phyloP scores from a whole-genome alignment of 139 green algal species.

The Nannochloris sp. region DNA sequence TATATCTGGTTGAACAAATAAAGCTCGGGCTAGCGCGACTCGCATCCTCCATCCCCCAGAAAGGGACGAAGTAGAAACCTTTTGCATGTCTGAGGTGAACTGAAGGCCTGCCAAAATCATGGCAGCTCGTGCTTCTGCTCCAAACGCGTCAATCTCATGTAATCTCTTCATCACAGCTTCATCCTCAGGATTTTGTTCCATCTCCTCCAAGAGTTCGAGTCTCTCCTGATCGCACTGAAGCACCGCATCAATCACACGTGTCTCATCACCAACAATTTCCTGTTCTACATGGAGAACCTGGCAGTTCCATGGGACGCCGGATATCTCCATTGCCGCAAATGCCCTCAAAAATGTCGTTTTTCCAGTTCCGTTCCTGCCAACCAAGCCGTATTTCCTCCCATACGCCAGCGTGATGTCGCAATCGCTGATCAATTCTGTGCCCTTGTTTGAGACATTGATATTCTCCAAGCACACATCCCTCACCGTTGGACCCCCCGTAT shows the following conservation, averaged over 20 bases:
- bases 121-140: constrained; percentile 62
- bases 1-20: constrained; percentile 77
- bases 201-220: constrained; percentile 42
- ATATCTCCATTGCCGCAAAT: constrained; percentile 58
- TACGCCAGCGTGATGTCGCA: constrained; percentile 57
- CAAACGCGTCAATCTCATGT: constrained; percentile 76
- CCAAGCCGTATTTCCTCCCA: constrained; percentile 70
- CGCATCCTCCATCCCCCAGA: constrained; percentile 73
- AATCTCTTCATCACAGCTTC: constrained; percentile 73
- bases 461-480: constrained; percentile 69
- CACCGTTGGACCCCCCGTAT: constrained; percentile 36
- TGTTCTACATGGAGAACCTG: constrained; percentile 83
- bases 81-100: constrained; percentile 64
- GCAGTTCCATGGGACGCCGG: constrained; percentile 61
- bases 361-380: constrained; percentile 71
- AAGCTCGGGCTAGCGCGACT: constrained; percentile 68
- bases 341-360: constrained; percentile 83
- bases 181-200: background rate
- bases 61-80: constrained; percentile 57
- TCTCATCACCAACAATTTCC: constrained; percentile 63
- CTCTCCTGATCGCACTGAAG: constrained; percentile 65
- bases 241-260: constrained; percentile 42
- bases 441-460: constrained; percentile 74
- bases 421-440: constrained; percentile 50
- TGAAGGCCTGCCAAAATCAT: constrained; percentile 71